These are phyloP conservation scores for Penstemon davidsonii DNA, from an alignment of 257 asterid genomes.

Conservation along the genomic window DNA sequence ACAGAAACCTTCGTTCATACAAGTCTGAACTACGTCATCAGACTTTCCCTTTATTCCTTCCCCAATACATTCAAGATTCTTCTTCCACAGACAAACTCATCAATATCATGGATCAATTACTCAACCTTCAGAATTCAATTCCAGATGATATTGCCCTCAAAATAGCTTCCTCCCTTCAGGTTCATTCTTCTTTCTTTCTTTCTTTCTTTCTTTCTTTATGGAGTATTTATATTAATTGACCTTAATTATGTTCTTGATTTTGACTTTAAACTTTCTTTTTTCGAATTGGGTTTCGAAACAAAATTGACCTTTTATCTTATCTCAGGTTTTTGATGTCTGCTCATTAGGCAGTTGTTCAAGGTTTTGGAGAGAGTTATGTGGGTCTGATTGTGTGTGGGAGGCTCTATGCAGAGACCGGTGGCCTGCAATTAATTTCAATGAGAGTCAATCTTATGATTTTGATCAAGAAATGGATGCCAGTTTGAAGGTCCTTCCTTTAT, in stretches of 20 bases:
- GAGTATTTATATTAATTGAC: not conserved
- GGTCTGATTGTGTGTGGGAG: slow-evolving; percentile 77
- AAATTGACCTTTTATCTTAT: slow-evolving; percentile 28
- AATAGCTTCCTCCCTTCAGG: slow-evolving; percentile 75
- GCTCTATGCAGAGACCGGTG: slow-evolving; percentile 66
- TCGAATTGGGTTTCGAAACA: slow-evolving; percentile 30
- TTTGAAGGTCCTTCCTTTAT: slow-evolving; percentile 36
- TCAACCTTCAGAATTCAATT: slow-evolving; percentile 46
- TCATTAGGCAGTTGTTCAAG: slow-evolving; percentile 85
- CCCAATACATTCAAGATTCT: not conserved
- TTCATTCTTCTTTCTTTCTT: slow-evolving; percentile 17
- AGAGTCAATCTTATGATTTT: slow-evolving; percentile 23
- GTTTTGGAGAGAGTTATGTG: slow-evolving; percentile 80
- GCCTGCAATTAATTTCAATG: slow-evolving; percentile 42
- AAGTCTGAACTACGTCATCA: slow-evolving; percentile 4
- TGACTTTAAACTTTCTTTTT: slow-evolving; percentile 10
- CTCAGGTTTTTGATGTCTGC: slow-evolving; percentile 76
- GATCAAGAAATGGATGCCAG: slow-evolving; percentile 30
- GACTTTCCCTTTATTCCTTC: not conserved
- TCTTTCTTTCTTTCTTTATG: not conserved
- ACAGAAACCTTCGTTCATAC: not conserved
- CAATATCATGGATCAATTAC: slow-evolving; percentile 26
- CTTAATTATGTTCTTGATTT: not conserved
- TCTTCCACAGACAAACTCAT: not conserved
- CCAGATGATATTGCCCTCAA: slow-evolving; percentile 73